Evolutionary conservation across 768 basidiomycete species (phyloP).

Genomic region (Pleurotus tuber-regium): DNA sequence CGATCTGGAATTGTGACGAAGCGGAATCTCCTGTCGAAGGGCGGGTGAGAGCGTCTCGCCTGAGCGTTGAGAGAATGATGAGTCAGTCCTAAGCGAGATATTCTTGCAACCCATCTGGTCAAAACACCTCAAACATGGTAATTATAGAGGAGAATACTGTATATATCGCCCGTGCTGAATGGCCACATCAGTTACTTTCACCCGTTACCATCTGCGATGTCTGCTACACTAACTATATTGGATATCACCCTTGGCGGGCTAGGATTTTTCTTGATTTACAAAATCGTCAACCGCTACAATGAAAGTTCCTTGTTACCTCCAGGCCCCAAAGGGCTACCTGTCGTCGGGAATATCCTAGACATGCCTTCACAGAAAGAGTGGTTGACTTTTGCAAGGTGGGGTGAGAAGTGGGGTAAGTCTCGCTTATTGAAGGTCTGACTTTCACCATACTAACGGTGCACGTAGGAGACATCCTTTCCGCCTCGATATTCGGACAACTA

Average conservation of each 20-base stretch:
- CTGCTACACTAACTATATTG: not conserved
- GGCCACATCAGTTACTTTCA: too few species aligned
- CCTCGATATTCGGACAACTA: conserved; percentile 39
- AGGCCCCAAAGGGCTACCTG: conserved; percentile 34
- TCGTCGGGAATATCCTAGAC: conserved; percentile 33
- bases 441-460: not conserved
- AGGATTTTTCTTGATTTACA: conserved; percentile 4
- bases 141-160: too few species aligned
- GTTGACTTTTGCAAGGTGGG: conserved; percentile 28
- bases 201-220: too few species aligned
- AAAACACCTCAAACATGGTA: too few species aligned
- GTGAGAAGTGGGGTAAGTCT: conserved; percentile 29
- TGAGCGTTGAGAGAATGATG: too few species aligned
- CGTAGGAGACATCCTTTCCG: conserved; percentile 34
- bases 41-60: too few species aligned
- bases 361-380: conserved; percentile 26
- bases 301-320: conserved; percentile 30
- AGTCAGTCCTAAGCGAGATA: too few species aligned
- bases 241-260: not conserved
- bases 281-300: conserved; percentile 23
- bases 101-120: too few species aligned
- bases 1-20: too few species aligned
- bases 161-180: too few species aligned
- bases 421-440: not conserved
- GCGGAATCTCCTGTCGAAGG: too few species aligned